Base-by-base conservation (phyloP, 148 eudicot species). In the Beta vulgaris region DNA sequence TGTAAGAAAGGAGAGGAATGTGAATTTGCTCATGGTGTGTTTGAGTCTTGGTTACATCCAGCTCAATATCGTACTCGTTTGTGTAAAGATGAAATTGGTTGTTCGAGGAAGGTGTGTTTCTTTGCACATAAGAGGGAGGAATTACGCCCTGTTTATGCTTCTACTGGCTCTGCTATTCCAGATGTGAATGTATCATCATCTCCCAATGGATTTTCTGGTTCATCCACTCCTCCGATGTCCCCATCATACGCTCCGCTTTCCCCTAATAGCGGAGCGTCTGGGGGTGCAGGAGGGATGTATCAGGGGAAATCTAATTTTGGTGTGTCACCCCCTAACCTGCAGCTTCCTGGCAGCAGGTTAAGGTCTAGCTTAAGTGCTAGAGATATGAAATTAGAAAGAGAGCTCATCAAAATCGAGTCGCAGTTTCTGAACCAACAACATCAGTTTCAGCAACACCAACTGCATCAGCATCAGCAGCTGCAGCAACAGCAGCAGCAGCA, bases 1-100 rank as follows among this genome's bases (percentile, higher is more conserved):
- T 95, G 98, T 44, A 87, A 62, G 15, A 92, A 88, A 35, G 91
- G 87, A 0, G 97, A 95, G 76, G 68, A 78, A 11, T 95, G 98
- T 55, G 98, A 95, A 81, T 95, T 92, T 23, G 96, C 98, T 7
- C 97, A 95, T 53, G 98, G 98, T 34, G 97, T 95, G 26, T 95
- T 95, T 37, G 99, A 95, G 82, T 89, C 92, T 0, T 95, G 99
- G 99, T 88, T 95, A 1, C 99, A 95, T 66, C 98, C 98, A 0
- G 98, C 98, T 7, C 98, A 92, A 80, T 95, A 95, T 70, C 77
- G 86, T 26, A 95, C 98, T 26, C 84, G 98, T 9, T 81, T 95
- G 28, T 95, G 98, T 69, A 92, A 95, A 73, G 98, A 95, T 71
- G 98, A 92, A 78, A 86, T 84, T 2, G 91, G 92, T 4, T 95